A percentile compares a stretch with the other conserved stretches of the same genome.
These are phyloP conservation scores for Cyathus striatus DNA, from an alignment of 768 basidiomycete genomes.

Conservation along the genomic window DNA sequence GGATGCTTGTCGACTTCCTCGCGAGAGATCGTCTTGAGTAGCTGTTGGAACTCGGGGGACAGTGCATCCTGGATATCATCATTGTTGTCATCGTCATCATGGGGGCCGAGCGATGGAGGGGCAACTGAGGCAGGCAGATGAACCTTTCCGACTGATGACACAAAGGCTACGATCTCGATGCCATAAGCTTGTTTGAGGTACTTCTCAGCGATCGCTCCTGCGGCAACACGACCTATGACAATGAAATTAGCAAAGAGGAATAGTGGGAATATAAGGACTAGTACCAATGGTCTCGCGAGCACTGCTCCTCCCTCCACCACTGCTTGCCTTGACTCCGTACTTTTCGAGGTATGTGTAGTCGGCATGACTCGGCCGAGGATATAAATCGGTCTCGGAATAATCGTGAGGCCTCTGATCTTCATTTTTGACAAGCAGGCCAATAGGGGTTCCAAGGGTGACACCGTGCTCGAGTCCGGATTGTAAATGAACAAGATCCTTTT, in stretches of 20 bases:
- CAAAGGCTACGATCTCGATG: constrained; percentile 95
- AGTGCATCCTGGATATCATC: constrained; percentile 72
- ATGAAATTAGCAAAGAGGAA: constrained; percentile 2
- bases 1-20: constrained; percentile 83
- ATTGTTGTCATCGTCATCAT: constrained; percentile 40
- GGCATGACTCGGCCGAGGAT: constrained; percentile 95
- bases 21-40: constrained; percentile 77
- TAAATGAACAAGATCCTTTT: constrained; percentile 89
- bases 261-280: constrained; percentile 6
- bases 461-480: constrained; percentile 95
- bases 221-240: constrained; percentile 82
- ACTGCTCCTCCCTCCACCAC: constrained; percentile 90
- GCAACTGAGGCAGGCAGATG: constrained; percentile 58
- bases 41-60: constrained; percentile 75
- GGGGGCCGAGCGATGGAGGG: constrained; percentile 27
- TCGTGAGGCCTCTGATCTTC: constrained; percentile 98
- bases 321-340: constrained; percentile 95
- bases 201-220: constrained; percentile 96
- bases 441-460: constrained; percentile 95
- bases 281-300: constrained; percentile 97
- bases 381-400: constrained; percentile 96
- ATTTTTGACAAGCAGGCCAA: constrained; percentile 93
- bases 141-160: constrained; percentile 92
- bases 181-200: constrained; percentile 86
- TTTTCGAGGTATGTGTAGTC: constrained; percentile 98